A percentile compares a stretch with the other conserved stretches of the same genome.
Evolutionary conservation across 1,284 basidiomycete genomes (phyloP).

Genomic region (Termitomyces sp.): DNA sequence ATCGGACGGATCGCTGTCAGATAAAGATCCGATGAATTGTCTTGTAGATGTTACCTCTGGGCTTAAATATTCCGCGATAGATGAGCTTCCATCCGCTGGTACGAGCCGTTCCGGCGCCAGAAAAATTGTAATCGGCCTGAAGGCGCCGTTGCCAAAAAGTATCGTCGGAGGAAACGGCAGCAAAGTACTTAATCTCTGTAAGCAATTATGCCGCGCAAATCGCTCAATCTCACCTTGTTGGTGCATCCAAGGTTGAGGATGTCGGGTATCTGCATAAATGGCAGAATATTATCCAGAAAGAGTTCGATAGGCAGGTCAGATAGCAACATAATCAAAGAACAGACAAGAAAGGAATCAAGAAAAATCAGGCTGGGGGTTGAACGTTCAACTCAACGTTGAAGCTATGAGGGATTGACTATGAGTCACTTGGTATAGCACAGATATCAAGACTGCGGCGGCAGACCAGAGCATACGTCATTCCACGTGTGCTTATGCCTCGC

Average conservation of each 20-base stretch:
- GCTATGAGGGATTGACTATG: neutral
- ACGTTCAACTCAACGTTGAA: neutral
- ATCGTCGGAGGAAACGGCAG: slow-evolving; percentile 61
- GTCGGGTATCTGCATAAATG: slow-evolving; percentile 51
- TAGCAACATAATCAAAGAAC: slow-evolving; percentile 28
- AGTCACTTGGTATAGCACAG: neutral
- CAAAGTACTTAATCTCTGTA: slow-evolving; percentile 39
- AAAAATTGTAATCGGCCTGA: slow-evolving; percentile 74
- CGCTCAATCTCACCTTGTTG: slow-evolving; percentile 34
- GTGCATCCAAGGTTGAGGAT: slow-evolving; percentile 54
- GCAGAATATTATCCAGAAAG: slow-evolving; percentile 68
- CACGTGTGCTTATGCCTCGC: neutral
- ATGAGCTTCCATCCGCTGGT: slow-evolving; percentile 75
- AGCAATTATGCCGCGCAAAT: neutral
- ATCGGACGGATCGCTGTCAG: slow-evolving; percentile 1
- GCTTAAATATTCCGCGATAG: slow-evolving; percentile 66
- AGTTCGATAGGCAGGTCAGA: slow-evolving; percentile 66
- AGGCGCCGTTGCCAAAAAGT: slow-evolving; percentile 76
- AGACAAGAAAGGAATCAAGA: neutral
- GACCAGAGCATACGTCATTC: neutral
- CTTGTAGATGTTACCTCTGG: slow-evolving; percentile 30
- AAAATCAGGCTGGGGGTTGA: neutral
- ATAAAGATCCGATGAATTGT: neutral
- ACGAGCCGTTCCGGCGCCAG: slow-evolving; percentile 61
- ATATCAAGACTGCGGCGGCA: neutral